Base-by-base conservation (phyloP, 1,284 basidiomycete genomes). In the Rhodotorula sp. region DNA sequence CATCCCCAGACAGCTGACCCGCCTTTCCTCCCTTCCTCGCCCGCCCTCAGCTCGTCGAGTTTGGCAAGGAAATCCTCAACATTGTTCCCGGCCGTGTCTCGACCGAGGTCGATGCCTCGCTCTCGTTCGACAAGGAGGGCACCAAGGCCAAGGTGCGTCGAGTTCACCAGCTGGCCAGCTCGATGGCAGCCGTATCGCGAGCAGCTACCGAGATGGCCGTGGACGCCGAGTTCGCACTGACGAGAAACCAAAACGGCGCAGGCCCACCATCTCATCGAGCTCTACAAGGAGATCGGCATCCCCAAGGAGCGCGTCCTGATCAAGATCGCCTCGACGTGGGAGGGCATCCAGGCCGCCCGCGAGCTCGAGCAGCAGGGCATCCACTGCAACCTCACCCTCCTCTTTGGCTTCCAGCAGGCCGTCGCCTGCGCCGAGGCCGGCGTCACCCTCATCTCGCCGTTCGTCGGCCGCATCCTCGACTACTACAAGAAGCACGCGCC, bases 301-400 rank as follows among this genome's bases (percentile, higher is more conserved):
- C 84, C 87, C 81, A 92, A 91, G 83, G 94, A 98, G 71, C 92
- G 95, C 73, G 84, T 97, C 73, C 85, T 99, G 78, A 97, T 99
- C 89, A 99, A 99, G 77, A 96, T 99, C 78, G 95, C 95, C 44
- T 96, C 95, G 51, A 96, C 94, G 62, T 99, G 92, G 92, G 95
- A 98, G 83, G 96, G 95, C 83, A 99, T 99, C 84, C 95, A 98
- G 83, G 95, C 95, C 74, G 95, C 95, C 59, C 88, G 92, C 75
- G 90, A 95, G 82, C 90, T 99, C 78, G 95, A 99, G 86, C 82
- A 87, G 76, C 89, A 97, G 79, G 87, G 86, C 78, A 98, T 99
- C 82, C 94, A 97, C 80, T 97, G 94, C 86, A 99, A 99, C 86
- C 86, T 99, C 76, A 99, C 96, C 62, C 89, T 99, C 74, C 88